Base-by-base conservation (phyloP, 495 filamentous ascomycete species). In the Penicilliopsis zonata region DNA sequence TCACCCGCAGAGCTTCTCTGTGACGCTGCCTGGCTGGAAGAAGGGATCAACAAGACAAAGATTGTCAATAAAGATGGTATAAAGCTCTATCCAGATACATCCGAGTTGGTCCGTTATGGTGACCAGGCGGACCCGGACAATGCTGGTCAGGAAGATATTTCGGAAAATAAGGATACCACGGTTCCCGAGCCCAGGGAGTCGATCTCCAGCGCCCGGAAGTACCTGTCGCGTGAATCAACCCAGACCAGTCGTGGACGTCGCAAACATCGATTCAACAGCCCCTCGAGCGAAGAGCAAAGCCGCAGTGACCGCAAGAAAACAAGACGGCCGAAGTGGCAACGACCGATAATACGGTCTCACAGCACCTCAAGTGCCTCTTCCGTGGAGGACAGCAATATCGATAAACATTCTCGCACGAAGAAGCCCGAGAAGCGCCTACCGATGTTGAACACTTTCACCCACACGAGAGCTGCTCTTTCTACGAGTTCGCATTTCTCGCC, bases 11-110 rank as follows among this genome's bases (percentile, higher is more conserved):
- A 94, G 41, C 69, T 92, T 44, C 57, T 95, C 13, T 82, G 85
- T 1, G 87, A 95, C 55, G 64, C 76, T 8, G 78, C 80, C 37
- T 95, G 87, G 87, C 59, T 86, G 26, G 80, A 92, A 50, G 76
- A 84, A 36, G 72, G 64, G 14, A 58, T 72, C 31, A 82, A 94
- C 47, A 86, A 84, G 46, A 67, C 59, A 29, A 62, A 80, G 8
- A 72, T 92, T 15, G 78, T 88, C 38, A 78, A 87, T 51, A 71
- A 68, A 14, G 61, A 78, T 42, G 84, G 83, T 32, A 63, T 70
- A 8, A 73, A 70, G 26, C 67, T 93, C 4, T 87, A 84, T 47
- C 65, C 76, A 2, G 49, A 63, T 34, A 24, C 47, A 9, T 27
- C 34, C 7, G 37, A 42, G 6, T 36, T 64, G 14, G 33, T 46